phyloP scores from a whole-genome alignment of 2,329 filamentous ascomycete species.

The Apiospora rasikravindrae region DNA sequence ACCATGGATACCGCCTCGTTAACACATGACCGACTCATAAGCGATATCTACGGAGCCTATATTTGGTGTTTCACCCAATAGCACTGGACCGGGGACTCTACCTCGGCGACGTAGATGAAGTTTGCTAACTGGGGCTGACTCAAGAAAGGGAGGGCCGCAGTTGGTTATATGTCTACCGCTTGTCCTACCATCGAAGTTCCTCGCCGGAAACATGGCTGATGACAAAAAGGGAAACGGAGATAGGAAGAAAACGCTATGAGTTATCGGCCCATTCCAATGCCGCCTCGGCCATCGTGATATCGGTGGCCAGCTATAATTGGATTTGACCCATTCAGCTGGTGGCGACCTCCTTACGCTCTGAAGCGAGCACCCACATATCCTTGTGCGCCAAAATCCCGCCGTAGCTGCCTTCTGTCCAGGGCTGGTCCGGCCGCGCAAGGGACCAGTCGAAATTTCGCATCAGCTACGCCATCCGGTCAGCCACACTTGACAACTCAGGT shows the following conservation, averaged over 20 bases:
- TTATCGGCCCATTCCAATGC: neutral
- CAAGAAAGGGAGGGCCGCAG: neutral
- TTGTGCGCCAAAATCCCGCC: constrained; percentile 12
- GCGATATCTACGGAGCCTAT: neutral
- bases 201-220: neutral
- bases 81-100: neutral
- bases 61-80: neutral
- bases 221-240: neutral
- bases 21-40: neutral
- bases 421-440: constrained; percentile 19
- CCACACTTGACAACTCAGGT: neutral
- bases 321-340: neutral
- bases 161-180: neutral
- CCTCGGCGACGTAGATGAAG: neutral
- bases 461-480: constrained; percentile 13
- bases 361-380: constrained; percentile 12
- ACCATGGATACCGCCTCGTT: neutral
- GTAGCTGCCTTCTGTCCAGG: constrained; percentile 16
- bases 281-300: neutral
- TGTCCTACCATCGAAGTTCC: neutral
- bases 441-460: constrained; percentile 24
- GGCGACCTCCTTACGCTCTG: neutral
- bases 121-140: neutral
- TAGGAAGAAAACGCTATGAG: neutral
- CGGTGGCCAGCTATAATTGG: neutral